These are phyloP conservation scores for Emiliania huxleyi DNA, from an alignment of 78 protist genomes.

Conservation along the genomic window DNA sequence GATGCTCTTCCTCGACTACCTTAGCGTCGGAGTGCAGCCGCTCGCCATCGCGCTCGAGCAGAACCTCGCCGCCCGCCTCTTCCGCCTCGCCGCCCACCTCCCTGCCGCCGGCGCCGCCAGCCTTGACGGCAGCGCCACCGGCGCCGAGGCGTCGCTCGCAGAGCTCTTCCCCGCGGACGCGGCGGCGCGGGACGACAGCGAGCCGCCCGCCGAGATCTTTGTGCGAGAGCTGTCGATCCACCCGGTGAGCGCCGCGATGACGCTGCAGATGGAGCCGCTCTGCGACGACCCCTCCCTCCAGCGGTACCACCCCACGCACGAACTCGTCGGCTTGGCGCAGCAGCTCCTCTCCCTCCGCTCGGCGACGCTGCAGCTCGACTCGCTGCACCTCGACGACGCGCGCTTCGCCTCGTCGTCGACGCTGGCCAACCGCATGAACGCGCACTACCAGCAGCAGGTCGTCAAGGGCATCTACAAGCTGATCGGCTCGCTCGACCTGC, in stretches of 20 bases:
- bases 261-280: slow-evolving; percentile 1
- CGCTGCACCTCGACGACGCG: background rate
- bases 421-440: background rate
- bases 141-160: background rate
- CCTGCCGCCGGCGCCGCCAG: background rate
- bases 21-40: background rate
- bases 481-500: background rate
- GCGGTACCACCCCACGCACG: background rate
- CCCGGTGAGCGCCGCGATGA: background rate
- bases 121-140: background rate
- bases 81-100: background rate
- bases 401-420: background rate
- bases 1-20: background rate
- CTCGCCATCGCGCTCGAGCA: background rate
- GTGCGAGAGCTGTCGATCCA: background rate
- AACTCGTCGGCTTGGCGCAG: background rate
- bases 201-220: background rate
- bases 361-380: background rate
- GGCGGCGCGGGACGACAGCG: background rate
- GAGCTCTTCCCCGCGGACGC: background rate
- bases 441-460: background rate
- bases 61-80: background rate
- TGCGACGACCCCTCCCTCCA: background rate
- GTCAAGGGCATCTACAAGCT: background rate
- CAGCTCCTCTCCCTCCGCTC: background rate